Base-by-base conservation (phyloP, 2,329 filamentous ascomycete species). In the Sarocladium oryzae region DNA sequence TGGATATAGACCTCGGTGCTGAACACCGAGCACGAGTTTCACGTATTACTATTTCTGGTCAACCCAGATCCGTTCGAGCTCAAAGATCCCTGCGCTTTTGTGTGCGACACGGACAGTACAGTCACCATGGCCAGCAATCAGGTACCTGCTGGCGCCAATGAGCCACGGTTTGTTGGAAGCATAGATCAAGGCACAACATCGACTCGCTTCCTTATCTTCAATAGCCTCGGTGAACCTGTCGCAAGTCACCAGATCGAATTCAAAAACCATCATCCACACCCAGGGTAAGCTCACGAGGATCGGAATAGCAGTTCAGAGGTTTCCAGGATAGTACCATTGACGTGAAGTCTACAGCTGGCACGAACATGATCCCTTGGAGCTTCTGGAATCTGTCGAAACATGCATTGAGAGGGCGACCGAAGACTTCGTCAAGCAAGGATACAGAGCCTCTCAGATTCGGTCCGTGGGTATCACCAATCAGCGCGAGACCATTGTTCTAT, bases 141-240 rank as follows among this genome's bases (percentile, higher is more conserved):
- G 10, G 18, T 11, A 9, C n/a, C 41, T 21, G 10, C 24, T 13
- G 63, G 68, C 54, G 56, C 58, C 37, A 52, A 57, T 43, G 55
- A 62, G 45, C 59, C 84, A 52, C 80, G 80, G 70, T 89, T 86
- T 60, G 81, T 90, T 55, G 87, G 86, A 56, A 84, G 85, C 52
- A 89, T 91, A 63, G 86, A 91, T 63, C 86, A 89, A 65, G 86
- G 87, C 57, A 91, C 86, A 26, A 90, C 86, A 50, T 88, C 84
- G 64, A 84, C 87, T 21, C 77, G 87, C 11, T 90, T 90, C 69
- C 79, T 96, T 59, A 91, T 96, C 63, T 96, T 96, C 71, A 84
- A 95, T 68, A 82, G 82, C 56, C 71, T 79, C 37, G 89, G 90
- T 51, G 82, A 86, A 53, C 84, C 86, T 18, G 76, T 89, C 52